Conservation (phyloP, 225 moss, liverwort and hornwort species). For the Marchantia polymorpha region DNA sequence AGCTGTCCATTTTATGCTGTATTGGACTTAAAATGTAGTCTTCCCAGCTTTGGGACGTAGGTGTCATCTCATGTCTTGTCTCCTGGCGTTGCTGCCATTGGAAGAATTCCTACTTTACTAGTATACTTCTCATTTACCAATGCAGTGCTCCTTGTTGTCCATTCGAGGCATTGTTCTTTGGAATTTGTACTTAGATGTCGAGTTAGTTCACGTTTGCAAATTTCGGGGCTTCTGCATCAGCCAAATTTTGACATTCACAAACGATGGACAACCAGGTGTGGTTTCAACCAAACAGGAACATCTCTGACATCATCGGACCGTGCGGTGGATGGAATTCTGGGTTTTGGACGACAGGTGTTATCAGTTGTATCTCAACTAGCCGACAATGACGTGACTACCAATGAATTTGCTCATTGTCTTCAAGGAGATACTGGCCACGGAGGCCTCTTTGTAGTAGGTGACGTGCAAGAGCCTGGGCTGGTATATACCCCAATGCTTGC, state of each 20-base stretch:
- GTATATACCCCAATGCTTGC: constrained; percentile 34
- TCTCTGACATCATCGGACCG: constrained; percentile 26
- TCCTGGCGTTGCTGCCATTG: not conserved
- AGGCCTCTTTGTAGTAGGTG: constrained; percentile 49
- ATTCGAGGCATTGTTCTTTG: no score
- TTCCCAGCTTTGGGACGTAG: not conserved
- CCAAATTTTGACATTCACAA: not conserved
- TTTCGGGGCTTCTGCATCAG: not conserved
- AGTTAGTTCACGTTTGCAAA: not conserved
- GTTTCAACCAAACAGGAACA: constrained; percentile 48
- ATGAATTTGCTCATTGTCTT: constrained; percentile 52
- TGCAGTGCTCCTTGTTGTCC: no score
- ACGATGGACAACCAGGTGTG: constrained; percentile 41
- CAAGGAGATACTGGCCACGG: constrained; percentile 51
- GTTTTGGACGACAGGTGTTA: constrained; percentile 39
- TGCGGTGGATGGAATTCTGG: constrained; percentile 54
- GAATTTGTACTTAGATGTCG: no score
- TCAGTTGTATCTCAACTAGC: constrained; percentile 45
- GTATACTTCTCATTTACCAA: no score
- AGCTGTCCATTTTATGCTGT: not conserved
- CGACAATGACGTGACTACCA: constrained; percentile 26
- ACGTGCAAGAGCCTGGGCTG: constrained; percentile 38
- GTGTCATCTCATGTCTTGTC: no score
- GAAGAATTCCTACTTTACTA: no score
- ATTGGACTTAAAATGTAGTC: not conserved